Percentiles rank a stretch among this genome's conserved stretches.
Conservation (phyloP, 306 rosid genomes). For the Malus sylvestris region DNA sequence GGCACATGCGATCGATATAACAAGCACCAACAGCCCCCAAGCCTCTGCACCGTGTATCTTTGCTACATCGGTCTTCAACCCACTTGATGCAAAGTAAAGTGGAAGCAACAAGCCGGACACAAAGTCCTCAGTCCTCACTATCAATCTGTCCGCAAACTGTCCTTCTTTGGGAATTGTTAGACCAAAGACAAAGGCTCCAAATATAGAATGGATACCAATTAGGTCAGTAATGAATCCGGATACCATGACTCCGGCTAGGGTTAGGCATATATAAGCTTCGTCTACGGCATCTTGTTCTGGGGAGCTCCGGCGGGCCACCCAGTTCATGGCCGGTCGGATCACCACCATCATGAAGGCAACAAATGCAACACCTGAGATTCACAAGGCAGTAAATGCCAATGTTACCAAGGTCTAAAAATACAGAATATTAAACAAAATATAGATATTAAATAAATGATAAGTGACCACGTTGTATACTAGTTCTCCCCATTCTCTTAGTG, state of each 20-base stretch:
- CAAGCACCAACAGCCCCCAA: constrained; percentile 67
- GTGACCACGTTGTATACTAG: background rate
- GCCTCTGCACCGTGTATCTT: constrained; percentile 47
- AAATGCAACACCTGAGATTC: constrained; percentile 40
- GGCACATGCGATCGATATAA: constrained; percentile 58
- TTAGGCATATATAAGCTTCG: constrained; percentile 60
- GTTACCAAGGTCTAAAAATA: background rate
- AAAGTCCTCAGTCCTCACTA: constrained; percentile 72
- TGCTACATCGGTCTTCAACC: constrained; percentile 75
- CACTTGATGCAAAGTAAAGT: constrained; percentile 75
- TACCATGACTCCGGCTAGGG: constrained; percentile 57
- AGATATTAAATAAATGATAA: background rate
- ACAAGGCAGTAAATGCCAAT: background rate
- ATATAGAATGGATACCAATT: constrained; percentile 76
- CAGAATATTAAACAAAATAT: background rate
- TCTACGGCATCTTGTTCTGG: constrained; percentile 34
- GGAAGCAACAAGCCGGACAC: constrained; percentile 76
- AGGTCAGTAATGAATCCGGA: constrained; percentile 69
- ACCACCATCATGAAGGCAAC: constrained; percentile 55
- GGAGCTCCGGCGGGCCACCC: constrained; percentile 40
- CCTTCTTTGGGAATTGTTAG: constrained; percentile 64
- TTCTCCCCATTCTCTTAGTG: background rate
- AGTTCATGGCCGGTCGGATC: constrained; percentile 55
- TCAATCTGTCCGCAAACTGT: constrained; percentile 45
- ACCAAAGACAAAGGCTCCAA: constrained; percentile 86